A percentile compares a stretch with the other conserved stretches of the same genome.
These are phyloP conservation scores for Debaryomyces sp. DNA, from an alignment of 1,139 yeast species.

Conservation along the genomic window DNA sequence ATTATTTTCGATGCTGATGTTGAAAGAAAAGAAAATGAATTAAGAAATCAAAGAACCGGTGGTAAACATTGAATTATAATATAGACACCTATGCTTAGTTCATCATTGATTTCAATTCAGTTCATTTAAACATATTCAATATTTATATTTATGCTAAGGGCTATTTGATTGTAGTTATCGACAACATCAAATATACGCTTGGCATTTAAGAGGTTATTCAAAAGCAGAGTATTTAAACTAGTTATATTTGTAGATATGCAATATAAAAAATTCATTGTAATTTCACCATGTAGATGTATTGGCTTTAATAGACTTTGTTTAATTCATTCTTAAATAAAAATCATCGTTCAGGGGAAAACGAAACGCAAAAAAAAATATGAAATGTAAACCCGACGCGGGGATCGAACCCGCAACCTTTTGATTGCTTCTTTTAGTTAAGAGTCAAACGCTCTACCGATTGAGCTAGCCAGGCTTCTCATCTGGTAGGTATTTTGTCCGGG, in stretches of 20 bases:
- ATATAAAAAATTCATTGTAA: not conserved
- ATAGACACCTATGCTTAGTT: not conserved
- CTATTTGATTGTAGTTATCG: not conserved
- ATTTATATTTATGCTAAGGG: not conserved
- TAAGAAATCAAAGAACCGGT: conserved; percentile 61
- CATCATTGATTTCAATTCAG: not conserved
- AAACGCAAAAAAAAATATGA: conserved; percentile 1
- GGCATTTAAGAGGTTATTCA: not conserved
- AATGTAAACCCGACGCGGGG: conserved; percentile 37
- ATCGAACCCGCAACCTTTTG: conserved; percentile 43
- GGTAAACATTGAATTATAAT: conserved; percentile 45
- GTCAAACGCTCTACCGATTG: conserved; percentile 18
- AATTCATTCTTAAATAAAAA: no score
- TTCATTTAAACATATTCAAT: not conserved
- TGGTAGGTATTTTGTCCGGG: not conserved
- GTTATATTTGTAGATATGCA: not conserved
- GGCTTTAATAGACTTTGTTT: no score
- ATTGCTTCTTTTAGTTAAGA: conserved; percentile 16
- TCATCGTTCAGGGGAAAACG: no score
- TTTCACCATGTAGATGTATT: not conserved
- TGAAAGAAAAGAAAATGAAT: conserved; percentile 71
- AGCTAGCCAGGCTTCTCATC: conserved; percentile 16
- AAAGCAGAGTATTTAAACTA: not conserved
- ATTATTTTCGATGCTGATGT: conserved; percentile 80
- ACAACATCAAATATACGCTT: not conserved